Percentiles rank a stretch among this genome's conserved stretches.
Conservation (phyloP, 2,329 filamentous ascomycete genomes). For the Talaromyces sp. region DNA sequence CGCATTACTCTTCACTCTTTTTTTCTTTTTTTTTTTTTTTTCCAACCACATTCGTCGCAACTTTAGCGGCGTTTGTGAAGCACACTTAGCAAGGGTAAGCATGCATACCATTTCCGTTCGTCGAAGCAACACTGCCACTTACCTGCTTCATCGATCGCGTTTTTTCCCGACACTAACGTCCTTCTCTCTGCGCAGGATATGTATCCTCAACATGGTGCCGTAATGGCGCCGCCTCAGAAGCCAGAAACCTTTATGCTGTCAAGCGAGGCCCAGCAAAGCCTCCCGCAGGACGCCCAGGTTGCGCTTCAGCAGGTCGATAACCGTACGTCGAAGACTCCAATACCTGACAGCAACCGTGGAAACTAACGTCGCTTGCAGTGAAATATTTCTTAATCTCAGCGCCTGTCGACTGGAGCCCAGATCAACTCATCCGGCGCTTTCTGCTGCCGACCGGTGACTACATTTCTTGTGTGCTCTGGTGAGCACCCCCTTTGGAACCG, state of each 20-base stretch:
- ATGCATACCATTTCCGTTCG: not conserved
- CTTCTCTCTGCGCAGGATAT: constrained; percentile 41
- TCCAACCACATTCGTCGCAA: constrained; percentile 1
- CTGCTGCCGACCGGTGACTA: constrained; percentile 96
- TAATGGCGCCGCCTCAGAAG: constrained; percentile 89
- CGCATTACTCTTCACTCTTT: not conserved
- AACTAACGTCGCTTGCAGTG: constrained; percentile 51
- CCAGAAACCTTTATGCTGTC: constrained; percentile 99
- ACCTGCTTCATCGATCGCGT: not conserved
- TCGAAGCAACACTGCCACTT: not conserved
- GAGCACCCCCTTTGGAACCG: constrained; percentile 18
- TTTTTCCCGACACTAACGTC: not conserved
- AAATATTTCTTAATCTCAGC: constrained; percentile 99
- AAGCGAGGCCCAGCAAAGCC: constrained; percentile 90
- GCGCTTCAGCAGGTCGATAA: constrained; percentile 98
- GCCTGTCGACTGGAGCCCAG: constrained; percentile 93
- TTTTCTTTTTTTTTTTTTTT: not conserved
- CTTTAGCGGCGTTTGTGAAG: not conserved
- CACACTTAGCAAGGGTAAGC: not conserved
- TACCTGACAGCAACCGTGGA: not conserved
- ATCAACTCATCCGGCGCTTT: constrained; percentile 95
- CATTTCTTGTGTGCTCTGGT: constrained; percentile 95
- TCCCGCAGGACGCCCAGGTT: constrained; percentile 94
- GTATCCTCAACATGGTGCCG: constrained; percentile 73
- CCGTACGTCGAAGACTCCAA: constrained; percentile 53